A percentile compares a stretch with the other conserved stretches of the same genome.
These are phyloP conservation scores for Acanthamoeba rhysodes DNA, from an alignment of 208 protist genomes.

Conservation along the genomic window DNA sequence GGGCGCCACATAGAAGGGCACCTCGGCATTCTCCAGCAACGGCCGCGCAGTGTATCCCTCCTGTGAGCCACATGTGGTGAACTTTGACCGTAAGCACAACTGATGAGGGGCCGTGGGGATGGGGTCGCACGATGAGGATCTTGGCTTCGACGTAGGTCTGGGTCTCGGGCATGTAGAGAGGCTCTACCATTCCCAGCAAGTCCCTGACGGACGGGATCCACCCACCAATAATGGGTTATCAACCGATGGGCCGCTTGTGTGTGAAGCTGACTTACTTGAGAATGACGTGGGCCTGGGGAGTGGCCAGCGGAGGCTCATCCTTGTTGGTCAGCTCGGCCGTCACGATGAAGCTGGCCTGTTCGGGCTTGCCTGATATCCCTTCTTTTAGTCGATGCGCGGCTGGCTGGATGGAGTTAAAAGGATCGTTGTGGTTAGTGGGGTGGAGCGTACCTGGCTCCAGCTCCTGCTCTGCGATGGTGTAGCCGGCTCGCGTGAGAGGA, in stretches of 20 bases:
- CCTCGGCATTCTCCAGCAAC: background rate
- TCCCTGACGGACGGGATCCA: background rate
- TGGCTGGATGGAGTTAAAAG: background rate
- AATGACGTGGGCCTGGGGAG: background rate
- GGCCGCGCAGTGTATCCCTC: background rate
- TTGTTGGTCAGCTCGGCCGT: background rate
- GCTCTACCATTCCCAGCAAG: constrained; percentile 22
- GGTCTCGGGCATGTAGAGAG: constrained; percentile 15
- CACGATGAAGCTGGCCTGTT: constrained; percentile 35
- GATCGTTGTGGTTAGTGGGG: too few species aligned
- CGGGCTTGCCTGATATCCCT: background rate
- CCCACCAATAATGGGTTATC: background rate
- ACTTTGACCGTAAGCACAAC: too few species aligned
- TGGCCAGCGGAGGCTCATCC: constrained; percentile 21
- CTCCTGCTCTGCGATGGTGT: background rate
- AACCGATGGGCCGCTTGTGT: too few species aligned
- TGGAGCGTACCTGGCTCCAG: background rate
- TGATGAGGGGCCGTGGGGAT: background rate
- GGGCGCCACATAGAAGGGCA: constrained; percentile 31
- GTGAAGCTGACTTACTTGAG: background rate
- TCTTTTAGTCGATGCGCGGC: too few species aligned
- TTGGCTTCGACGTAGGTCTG: constrained; percentile 11
- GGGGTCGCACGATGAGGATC: background rate
- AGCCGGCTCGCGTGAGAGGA: background rate
- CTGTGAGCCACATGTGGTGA: too few species aligned